These are phyloP conservation scores for Candida sp. DNA, from an alignment of 1,139 yeast genomes.

Conservation along the genomic window DNA sequence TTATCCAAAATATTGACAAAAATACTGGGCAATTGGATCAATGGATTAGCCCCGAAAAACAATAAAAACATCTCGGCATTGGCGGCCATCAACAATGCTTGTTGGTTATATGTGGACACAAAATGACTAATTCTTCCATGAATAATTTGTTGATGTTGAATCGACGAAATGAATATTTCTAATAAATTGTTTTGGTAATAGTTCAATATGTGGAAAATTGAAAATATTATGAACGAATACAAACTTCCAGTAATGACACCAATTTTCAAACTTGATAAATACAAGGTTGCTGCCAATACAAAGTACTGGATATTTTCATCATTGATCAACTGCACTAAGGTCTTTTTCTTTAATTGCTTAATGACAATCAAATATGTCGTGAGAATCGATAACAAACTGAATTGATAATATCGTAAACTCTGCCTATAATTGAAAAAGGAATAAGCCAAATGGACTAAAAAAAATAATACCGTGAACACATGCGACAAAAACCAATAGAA, in stretches of 20 bases:
- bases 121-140: conserved; percentile 27
- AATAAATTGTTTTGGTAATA: conserved; percentile 41
- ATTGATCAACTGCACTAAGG: conserved; percentile 17
- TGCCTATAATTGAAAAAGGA: conserved; percentile 28
- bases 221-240: conserved; percentile 54
- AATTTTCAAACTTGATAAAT: conserved; percentile 23
- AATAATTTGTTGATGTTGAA: conserved; percentile 17
- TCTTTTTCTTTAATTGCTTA: conserved; percentile 32
- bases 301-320: conserved; percentile 55
- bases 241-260: conserved; percentile 36
- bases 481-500: conserved; percentile 56
- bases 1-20: conserved; percentile 15
- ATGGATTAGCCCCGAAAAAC: conserved; percentile 8
- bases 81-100: conserved; percentile 46
- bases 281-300: conserved; percentile 36
- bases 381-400: conserved; percentile 38
- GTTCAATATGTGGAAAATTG: conserved; percentile 52
- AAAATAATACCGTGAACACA: conserved; percentile 33
- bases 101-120: conserved; percentile 40
- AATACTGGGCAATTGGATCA: conserved; percentile 8
- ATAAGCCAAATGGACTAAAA: conserved; percentile 24
- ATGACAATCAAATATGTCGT: conserved; percentile 47
- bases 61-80: conserved; percentile 35
- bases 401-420: conserved; percentile 31
- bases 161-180: conserved; percentile 15